Evolutionary conservation across 2,329 filamentous ascomycete species (phyloP).

Genomic region (Beauveria sp.): DNA sequence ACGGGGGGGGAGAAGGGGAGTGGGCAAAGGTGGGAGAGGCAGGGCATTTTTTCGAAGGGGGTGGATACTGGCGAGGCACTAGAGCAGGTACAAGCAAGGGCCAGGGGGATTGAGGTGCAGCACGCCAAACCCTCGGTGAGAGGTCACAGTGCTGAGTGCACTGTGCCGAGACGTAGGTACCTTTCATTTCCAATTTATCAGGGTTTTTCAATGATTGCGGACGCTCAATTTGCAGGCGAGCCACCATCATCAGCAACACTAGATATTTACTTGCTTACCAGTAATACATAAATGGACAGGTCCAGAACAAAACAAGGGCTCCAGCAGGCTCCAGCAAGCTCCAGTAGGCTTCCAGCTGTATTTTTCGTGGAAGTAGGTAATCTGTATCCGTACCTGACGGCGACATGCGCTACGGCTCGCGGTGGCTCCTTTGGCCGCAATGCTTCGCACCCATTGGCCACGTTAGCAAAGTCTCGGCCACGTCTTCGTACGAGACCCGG

Average conservation of each 20-base stretch:
- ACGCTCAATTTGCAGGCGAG: too few relatives aligned
- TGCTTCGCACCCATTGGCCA: constrained; percentile 19
- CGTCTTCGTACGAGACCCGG: background rate
- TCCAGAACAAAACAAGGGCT: too few relatives aligned
- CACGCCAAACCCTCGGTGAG: background rate
- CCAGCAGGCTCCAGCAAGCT: too few relatives aligned
- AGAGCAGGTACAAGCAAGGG: background rate
- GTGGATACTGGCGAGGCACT: background rate
- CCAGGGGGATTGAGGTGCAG: background rate
- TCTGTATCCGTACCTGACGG: too few relatives aligned
- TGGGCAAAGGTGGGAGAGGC: constrained; percentile 18
- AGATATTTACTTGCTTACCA: too few relatives aligned
- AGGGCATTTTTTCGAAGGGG: constrained; percentile 13
- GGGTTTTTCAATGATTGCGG: too few relatives aligned
- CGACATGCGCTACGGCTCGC: background rate
- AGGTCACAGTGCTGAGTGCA: background rate
- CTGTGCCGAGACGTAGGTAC: background rate
- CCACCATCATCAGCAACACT: too few relatives aligned
- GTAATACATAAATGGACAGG: too few relatives aligned
- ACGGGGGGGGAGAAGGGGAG: constrained; percentile 17
- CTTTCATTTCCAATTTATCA: constrained; percentile 8
- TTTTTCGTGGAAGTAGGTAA: too few relatives aligned
- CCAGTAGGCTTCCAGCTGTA: too few relatives aligned
- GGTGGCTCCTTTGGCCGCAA: constrained; percentile 18
- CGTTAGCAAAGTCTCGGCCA: background rate